phyloP scores from a whole-genome alignment of 1,139 yeast genomes.

The Hansenula lynferdii region DNA sequence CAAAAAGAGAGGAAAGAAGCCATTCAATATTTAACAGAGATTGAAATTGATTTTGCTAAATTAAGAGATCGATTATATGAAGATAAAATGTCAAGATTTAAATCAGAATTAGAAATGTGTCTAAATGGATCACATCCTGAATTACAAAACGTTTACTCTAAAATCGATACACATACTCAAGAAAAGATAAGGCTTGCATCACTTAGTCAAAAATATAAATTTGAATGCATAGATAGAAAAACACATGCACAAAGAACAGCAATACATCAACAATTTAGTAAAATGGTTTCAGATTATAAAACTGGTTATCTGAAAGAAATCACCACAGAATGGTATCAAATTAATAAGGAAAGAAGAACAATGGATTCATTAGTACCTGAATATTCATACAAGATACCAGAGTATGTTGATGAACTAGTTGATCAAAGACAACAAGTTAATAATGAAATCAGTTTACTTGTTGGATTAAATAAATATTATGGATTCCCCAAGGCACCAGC shows the following conservation, averaged over 20 bases:
- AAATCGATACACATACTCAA: conserved; percentile 67
- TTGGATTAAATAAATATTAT: conserved; percentile 49
- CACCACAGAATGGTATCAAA: conserved; percentile 88
- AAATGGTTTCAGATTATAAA: conserved; percentile 64
- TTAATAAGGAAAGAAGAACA: conserved; percentile 82
- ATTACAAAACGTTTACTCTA: conserved; percentile 55
- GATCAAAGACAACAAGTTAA: conserved; percentile 35
- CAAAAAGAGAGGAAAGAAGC: conserved; percentile 52
- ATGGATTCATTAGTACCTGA: conserved; percentile 71
- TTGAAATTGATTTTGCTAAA: conserved; percentile 82
- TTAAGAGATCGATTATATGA: conserved; percentile 74
- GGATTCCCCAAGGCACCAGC: conserved; percentile 61
- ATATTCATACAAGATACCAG: conserved; percentile 26
- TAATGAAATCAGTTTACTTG: conserved; percentile 50
- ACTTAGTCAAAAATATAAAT: conserved; percentile 63
- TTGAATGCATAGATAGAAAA: conserved; percentile 73
- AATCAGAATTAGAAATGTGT: conserved; percentile 83
- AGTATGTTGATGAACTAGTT: conserved; percentile 30
- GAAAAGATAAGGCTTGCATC: conserved; percentile 65
- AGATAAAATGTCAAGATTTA: conserved; percentile 68
- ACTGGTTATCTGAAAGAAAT: conserved; percentile 63
- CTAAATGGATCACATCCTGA: conserved; percentile 92
- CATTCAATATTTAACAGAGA: conserved; percentile 61
- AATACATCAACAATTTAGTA: conserved; percentile 80
- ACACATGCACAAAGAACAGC: conserved; percentile 76